phyloP scores from a whole-genome alignment of 352 stramenopile species.

The Pelagophyceae sp. region DNA sequence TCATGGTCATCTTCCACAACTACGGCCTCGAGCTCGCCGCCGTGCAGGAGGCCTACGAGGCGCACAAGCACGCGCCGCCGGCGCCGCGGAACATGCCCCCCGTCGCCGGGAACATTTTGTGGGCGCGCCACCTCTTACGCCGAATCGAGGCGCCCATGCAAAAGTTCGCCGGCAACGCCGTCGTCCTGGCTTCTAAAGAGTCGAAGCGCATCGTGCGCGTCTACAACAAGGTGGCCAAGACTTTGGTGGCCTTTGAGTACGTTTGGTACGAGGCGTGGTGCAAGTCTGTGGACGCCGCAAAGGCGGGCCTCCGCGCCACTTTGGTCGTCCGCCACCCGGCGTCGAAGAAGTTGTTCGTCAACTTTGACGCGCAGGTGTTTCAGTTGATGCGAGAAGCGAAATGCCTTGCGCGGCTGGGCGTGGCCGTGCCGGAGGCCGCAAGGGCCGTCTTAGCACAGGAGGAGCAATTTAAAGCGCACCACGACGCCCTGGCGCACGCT shows the following conservation, averaged over 20 bases:
- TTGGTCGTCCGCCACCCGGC: slow-evolving; percentile 68
- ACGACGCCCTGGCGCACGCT: slow-evolving; percentile 63
- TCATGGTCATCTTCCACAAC: slow-evolving; percentile 79
- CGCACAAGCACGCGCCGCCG: slow-evolving; percentile 65
- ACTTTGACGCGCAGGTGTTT: slow-evolving; percentile 74
- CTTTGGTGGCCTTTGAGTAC: slow-evolving; percentile 75
- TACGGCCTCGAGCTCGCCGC: slow-evolving; percentile 71
- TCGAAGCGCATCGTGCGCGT: slow-evolving; percentile 77
- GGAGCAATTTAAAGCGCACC: slow-evolving; percentile 72
- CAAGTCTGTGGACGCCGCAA: slow-evolving; percentile 59
- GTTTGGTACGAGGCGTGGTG: slow-evolving; percentile 75
- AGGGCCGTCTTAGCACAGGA: slow-evolving; percentile 70
- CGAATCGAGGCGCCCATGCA: slow-evolving; percentile 74
- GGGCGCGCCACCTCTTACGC: slow-evolving; percentile 63
- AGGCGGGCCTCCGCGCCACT: slow-evolving; percentile 62
- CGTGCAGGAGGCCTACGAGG: slow-evolving; percentile 71
- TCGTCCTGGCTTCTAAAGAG: slow-evolving; percentile 67
- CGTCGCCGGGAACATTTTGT: slow-evolving; percentile 70
- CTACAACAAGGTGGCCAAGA: slow-evolving; percentile 75
- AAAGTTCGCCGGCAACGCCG: slow-evolving; percentile 69
- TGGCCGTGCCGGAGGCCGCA: slow-evolving; percentile 65
- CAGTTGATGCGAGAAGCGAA: slow-evolving; percentile 71
- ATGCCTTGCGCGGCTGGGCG: slow-evolving; percentile 64
- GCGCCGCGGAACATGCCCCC: slow-evolving; percentile 64
- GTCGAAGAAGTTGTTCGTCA: slow-evolving; percentile 61